Evolutionary conservation across 805 yeast genomes (phyloP).

Genomic region (Barnettozyma salicaria): DNA sequence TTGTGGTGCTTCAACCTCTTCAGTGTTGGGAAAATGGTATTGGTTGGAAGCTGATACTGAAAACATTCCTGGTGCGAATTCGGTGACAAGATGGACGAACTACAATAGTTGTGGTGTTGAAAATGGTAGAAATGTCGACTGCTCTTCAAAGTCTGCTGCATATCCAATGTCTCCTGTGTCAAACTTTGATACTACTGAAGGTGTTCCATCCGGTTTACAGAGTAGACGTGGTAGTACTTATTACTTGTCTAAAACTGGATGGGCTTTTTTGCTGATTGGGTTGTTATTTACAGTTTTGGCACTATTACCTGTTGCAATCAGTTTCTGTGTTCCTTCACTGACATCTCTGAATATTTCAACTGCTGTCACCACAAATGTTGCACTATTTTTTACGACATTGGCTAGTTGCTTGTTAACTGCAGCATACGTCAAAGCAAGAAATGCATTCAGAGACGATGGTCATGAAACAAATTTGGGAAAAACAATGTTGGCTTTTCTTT

Average conservation of each 20-base stretch:
- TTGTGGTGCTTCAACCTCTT: constrained; percentile 51
- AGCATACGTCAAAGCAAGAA: constrained; percentile 47
- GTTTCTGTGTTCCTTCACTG: constrained; percentile 21
- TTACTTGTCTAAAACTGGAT: constrained; percentile 63
- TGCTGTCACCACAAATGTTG: constrained; percentile 22
- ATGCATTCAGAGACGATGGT: constrained; percentile 41
- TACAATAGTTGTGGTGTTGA: constrained; percentile 53
- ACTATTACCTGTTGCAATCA: constrained; percentile 31
- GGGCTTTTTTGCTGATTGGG: constrained; percentile 57
- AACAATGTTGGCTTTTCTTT: constrained; percentile 52
- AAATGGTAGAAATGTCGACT: constrained; percentile 42
- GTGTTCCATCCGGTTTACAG: constrained; percentile 51
- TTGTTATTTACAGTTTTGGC: constrained; percentile 47
- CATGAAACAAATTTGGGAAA: constrained; percentile 39
- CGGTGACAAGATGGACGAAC: constrained; percentile 69
- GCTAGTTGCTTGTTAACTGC: constrained; percentile 49
- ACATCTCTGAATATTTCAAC: constrained; percentile 18
- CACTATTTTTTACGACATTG: constrained; percentile 39
- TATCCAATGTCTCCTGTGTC: constrained; percentile 77
- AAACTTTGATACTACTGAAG: constrained; percentile 52
- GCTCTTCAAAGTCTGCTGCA: constrained; percentile 60
- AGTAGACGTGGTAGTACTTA: constrained; percentile 47
- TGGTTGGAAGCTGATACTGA: constrained; percentile 76
- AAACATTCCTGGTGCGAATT: constrained; percentile 34
- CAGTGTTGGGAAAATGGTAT: constrained; percentile 60